Percentiles rank a stretch among this genome's conserved stretches.
phyloP scores from a whole-genome alignment of 306 rosid genomes.

The Glycine soja region DNA sequence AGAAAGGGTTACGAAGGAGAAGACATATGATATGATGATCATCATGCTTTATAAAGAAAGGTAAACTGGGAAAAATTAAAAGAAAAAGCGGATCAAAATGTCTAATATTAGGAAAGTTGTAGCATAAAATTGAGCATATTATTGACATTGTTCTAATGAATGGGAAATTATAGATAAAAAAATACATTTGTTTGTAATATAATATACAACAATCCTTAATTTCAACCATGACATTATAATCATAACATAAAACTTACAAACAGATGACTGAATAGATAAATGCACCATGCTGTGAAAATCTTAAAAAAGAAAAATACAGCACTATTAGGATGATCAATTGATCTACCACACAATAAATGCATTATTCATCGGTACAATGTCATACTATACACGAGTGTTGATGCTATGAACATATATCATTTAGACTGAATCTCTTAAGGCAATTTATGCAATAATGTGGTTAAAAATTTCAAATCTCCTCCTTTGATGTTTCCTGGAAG shows the following conservation, averaged over 20 bases:
- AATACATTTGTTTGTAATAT: neutral
- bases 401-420: no score
- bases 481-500: no score
- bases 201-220: neutral
- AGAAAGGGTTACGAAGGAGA: neutral
- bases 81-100: neutral
- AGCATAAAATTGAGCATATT: neutral
- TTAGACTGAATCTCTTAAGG: no score
- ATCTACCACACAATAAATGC: no score
- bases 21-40: neutral
- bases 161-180: neutral
- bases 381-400: no score
- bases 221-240: neutral
- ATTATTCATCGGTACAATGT: no score
- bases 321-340: no score
- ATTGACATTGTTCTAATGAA: neutral
- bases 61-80: neutral
- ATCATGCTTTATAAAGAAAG: neutral
- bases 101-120: neutral
- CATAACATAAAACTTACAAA: neutral
- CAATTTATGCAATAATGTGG: no score
- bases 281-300: no score
- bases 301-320: no score
- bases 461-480: no score
- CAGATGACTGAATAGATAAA: neutral